Percentiles rank a stretch among this genome's conserved stretches.
phyloP scores from a whole-genome alignment of 1,139 yeast genomes.

The Candida sanyaensis region DNA sequence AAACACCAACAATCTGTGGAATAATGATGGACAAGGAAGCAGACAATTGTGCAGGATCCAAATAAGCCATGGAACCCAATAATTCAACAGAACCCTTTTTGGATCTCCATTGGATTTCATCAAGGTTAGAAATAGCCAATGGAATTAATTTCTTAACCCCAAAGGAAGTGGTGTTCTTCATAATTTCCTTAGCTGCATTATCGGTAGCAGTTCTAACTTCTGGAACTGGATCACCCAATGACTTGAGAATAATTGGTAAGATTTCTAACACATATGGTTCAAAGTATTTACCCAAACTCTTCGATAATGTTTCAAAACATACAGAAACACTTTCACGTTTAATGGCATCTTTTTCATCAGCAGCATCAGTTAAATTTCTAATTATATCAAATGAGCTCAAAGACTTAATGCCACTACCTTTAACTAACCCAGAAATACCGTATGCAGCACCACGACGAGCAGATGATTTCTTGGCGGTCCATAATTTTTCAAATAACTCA shows the following conservation, averaged over 20 bases:
- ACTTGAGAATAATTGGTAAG: constrained; percentile 75
- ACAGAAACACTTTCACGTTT: constrained; percentile 89
- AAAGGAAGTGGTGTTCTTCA: constrained; percentile 88
- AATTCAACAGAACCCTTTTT: constrained; percentile 96
- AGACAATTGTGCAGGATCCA: constrained; percentile 92
- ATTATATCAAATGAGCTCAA: constrained; percentile 76
- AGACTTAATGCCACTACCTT: constrained; percentile 84
- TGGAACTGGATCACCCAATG: constrained; percentile 79
- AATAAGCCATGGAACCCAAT: constrained; percentile 95
- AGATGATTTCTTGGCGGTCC: constrained; percentile 50
- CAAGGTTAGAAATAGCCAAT: constrained; percentile 79
- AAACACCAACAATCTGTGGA: constrained; percentile 94
- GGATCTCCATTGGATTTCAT: constrained; percentile 93
- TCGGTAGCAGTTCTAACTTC: constrained; percentile 92
- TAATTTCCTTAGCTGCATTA: constrained; percentile 81
- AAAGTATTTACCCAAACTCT: constrained; percentile 69
- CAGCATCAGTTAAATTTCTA: constrained; percentile 76
- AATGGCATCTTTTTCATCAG: constrained; percentile 78
- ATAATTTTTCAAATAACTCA: constrained; percentile 57
- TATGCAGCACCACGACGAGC: constrained; percentile 92
- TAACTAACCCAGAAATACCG: constrained; percentile 90
- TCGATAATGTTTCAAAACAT: constrained; percentile 83
- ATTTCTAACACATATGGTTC: constrained; percentile 95
- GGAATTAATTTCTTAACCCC: constrained; percentile 94
- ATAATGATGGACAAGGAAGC: constrained; percentile 85